These are phyloP conservation scores for Plenodomus lindquistii DNA, from an alignment of 2,329 filamentous ascomycete genomes.

Conservation along the genomic window DNA sequence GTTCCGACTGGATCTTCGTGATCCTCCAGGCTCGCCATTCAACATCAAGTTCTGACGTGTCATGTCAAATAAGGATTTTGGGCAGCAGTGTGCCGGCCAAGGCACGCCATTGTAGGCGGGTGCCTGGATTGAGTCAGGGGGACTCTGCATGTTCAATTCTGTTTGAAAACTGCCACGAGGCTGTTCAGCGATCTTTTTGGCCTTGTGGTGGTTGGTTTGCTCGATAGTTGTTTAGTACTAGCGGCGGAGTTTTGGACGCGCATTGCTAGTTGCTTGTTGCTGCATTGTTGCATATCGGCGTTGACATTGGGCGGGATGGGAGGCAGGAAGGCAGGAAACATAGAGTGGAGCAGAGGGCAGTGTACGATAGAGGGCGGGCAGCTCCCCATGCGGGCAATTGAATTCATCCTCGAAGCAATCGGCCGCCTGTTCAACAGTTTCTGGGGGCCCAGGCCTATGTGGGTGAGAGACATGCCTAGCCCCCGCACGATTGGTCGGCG, in stretches of 20 bases:
- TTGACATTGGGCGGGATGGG: constrained; percentile 6
- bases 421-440: constrained; percentile 12
- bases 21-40: constrained; percentile 44
- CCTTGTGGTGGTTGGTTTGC: constrained; percentile 36
- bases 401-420: neutral
- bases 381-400: neutral
- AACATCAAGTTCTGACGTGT: constrained; percentile 42
- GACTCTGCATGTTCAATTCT: constrained; percentile 34
- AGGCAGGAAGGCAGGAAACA: constrained; percentile 9
- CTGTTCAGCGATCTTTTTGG: constrained; percentile 31
- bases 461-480: constrained; percentile 10
- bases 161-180: constrained; percentile 33
- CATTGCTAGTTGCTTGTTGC: constrained; percentile 25
- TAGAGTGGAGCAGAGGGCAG: constrained; percentile 10
- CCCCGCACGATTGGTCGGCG: constrained; percentile 7
- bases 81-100: constrained; percentile 6
- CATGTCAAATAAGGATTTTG: constrained; percentile 8
- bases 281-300: constrained; percentile 28
- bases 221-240: constrained; percentile 30
- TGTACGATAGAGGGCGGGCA: constrained; percentile 26
- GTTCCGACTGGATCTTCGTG: constrained; percentile 40
- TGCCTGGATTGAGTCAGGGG: constrained; percentile 23
- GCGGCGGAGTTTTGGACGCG: constrained; percentile 40
- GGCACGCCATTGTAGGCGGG: neutral
- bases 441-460: constrained; percentile 2